phyloP scores from a whole-genome alignment of 2,329 filamentous ascomycete genomes.

The Triangularia verruculosa region DNA sequence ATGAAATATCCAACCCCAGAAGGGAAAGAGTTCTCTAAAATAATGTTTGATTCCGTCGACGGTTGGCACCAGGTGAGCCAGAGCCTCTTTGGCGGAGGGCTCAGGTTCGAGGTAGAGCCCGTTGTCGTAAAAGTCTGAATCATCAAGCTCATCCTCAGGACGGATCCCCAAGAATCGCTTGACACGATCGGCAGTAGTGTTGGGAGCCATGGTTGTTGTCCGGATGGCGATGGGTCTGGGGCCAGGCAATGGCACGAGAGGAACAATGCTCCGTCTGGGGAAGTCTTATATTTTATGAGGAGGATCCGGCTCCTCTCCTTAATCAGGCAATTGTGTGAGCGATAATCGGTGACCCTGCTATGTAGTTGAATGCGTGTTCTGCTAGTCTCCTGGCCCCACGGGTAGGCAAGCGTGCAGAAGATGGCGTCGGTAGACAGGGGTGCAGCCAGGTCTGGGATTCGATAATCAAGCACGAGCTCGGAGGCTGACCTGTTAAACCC shows the following conservation, averaged over 20 bases:
- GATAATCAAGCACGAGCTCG: not conserved
- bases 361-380: not conserved
- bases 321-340: not conserved
- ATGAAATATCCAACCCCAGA: constrained; percentile 35
- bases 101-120: constrained; percentile 26
- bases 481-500: not conserved
- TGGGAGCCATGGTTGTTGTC: constrained; percentile 19
- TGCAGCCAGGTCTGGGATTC: not conserved
- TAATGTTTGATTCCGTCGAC: constrained; percentile 17
- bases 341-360: not conserved
- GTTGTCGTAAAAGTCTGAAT: constrained; percentile 21
- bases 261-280: not conserved
- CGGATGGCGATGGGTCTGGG: constrained; percentile 3
- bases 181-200: constrained; percentile 19
- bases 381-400: not conserved
- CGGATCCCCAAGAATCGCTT: constrained; percentile 28
- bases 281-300: constrained; percentile 6
- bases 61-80: constrained; percentile 22
- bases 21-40: constrained; percentile 27
- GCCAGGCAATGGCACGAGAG: constrained; percentile 4
- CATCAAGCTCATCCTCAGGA: constrained; percentile 21
- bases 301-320: not conserved
- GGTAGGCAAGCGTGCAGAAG: not conserved
- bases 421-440: constrained; percentile 1
- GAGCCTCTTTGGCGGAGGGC: constrained; percentile 20